Percentiles rank a stretch among this genome's conserved stretches.
Evolutionary conservation across 1,139 yeast species (phyloP).

Genomic region (Candida gigantensis): DNA sequence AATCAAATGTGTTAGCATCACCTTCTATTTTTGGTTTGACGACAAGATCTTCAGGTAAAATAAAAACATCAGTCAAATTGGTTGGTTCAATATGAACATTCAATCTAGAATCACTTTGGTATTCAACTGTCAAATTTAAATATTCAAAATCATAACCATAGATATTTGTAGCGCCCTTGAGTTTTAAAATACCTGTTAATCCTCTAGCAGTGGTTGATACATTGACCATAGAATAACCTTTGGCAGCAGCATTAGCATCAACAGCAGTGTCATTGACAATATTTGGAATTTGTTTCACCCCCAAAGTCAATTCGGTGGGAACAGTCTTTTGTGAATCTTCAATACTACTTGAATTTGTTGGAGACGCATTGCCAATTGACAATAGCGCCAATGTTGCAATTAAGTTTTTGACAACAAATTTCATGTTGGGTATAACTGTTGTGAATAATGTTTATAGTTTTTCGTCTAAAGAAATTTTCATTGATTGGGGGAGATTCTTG

Average conservation of each 20-base stretch:
- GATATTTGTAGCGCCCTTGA: constrained; percentile 26
- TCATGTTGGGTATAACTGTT: neutral
- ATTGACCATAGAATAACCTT: constrained; percentile 25
- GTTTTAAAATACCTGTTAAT: constrained; percentile 22
- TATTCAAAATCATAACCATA: constrained; percentile 31
- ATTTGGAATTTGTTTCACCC: constrained; percentile 28
- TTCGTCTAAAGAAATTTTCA: too few species aligned
- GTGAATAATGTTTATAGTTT: too few species aligned
- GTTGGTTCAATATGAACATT: constrained; percentile 28
- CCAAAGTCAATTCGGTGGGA: constrained; percentile 19
- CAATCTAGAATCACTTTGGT: constrained; percentile 25
- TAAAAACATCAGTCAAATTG: constrained; percentile 24
- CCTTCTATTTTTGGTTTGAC: constrained; percentile 20
- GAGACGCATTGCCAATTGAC: constrained; percentile 6
- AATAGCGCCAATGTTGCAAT: constrained; percentile 6
- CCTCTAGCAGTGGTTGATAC: constrained; percentile 20
- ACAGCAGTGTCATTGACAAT: constrained; percentile 25
- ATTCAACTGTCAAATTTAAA: constrained; percentile 28
- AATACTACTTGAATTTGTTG: constrained; percentile 7
- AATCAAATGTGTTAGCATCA: constrained; percentile 10
- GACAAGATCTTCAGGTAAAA: constrained; percentile 26
- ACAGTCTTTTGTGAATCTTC: constrained; percentile 15
- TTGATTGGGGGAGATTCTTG: too few species aligned
- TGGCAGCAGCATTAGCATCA: constrained; percentile 28
- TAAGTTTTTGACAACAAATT: neutral